Evolutionary conservation across 495 filamentous ascomycete species (phyloP), one percentile per base, ranked within the genome.

Genomic region (Lasiosphaeria miniovina): DNA sequence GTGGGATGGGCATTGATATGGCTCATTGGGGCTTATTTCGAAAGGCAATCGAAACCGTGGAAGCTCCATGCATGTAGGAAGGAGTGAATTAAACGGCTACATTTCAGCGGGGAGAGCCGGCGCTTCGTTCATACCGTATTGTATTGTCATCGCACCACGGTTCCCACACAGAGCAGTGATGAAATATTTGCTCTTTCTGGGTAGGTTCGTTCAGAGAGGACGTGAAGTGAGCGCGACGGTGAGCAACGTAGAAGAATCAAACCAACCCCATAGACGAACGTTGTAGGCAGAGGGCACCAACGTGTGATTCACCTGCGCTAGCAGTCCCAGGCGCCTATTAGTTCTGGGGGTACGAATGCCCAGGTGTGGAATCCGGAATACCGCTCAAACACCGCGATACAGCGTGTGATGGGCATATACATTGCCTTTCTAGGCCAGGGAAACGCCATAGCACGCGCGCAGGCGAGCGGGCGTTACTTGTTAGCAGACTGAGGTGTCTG

Each of bases 1-100:
- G 59, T 55, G 55, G 55, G 59, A 61, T 49, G 55, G 50, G n/a
- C 36, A 46, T 52, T 45, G 52, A 59, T 59, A 55, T 55, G 35
- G 52, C 52, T 55, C 52, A 55, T 55, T 6, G 4, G 4, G n/a
- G 17, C n/a, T 11, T 6, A 52, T 31, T 31, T n/a, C 48, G 11
- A 10, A 49, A 7, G 34, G 49, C 31, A 36, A 52, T 34, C 4
- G 43, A 46, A 46, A 46, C 7, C 11, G 24, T 24, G 43, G 8
- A 46, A 46, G 15, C 43, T 46, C 4, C 12, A 11, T 46, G 43
- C 43, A 24, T 46, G 43, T n/a, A 46, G 43, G 43, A 46, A 0
- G 5, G 43, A 11, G 15, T n/a, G 15, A n/a, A 46, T 46, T 9
- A 14, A 46, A n/a, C 12, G 43, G 43, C 4, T 5, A n/a, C 12